Conservation (phyloP, 2,329 filamentous ascomycete genomes). For the Colletotrichum nymphaeae region DNA sequence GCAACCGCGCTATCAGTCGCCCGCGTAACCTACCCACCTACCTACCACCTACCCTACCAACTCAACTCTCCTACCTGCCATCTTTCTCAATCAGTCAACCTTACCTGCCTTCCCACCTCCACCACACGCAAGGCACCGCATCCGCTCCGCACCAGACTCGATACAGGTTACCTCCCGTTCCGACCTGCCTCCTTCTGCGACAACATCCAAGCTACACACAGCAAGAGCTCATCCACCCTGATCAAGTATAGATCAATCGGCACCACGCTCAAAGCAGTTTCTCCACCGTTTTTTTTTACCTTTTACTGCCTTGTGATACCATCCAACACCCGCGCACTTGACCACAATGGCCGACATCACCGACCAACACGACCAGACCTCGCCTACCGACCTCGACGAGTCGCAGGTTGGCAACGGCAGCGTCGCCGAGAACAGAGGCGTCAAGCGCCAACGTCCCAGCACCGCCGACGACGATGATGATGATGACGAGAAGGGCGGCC, state of each 20-base stretch:
- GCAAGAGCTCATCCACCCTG: conserved; percentile 64
- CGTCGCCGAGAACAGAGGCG: conserved; percentile 78
- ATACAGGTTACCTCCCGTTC: conserved; percentile 54
- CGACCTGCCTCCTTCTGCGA: conserved; percentile 66
- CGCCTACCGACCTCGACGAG: conserved; percentile 80
- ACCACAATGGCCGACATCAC: conserved; percentile 81
- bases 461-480: conserved; percentile 95
- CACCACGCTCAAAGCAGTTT: conserved; percentile 74
- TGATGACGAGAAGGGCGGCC: conserved; percentile 96
- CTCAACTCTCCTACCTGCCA: not conserved
- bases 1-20: conserved; percentile 1
- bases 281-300: conserved; percentile 68
- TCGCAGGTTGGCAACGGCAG: conserved; percentile 74
- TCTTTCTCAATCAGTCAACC: conserved; percentile 3
- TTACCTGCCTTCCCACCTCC: conserved; percentile 25
- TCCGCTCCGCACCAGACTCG: conserved; percentile 52
- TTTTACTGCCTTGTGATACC: conserved; percentile 60
- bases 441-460: conserved; percentile 88
- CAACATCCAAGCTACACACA: conserved; percentile 52
- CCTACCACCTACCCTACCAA: not conserved
- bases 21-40: conserved; percentile 21
- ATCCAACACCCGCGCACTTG: conserved; percentile 9
- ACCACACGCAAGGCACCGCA: conserved; percentile 12
- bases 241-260: conserved; percentile 75
- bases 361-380: conserved; percentile 81